Percentiles rank a stretch among this genome's conserved stretches.
Conservation (phyloP, 495 filamentous ascomycete genomes). For the Tuber umbilicatum region DNA sequence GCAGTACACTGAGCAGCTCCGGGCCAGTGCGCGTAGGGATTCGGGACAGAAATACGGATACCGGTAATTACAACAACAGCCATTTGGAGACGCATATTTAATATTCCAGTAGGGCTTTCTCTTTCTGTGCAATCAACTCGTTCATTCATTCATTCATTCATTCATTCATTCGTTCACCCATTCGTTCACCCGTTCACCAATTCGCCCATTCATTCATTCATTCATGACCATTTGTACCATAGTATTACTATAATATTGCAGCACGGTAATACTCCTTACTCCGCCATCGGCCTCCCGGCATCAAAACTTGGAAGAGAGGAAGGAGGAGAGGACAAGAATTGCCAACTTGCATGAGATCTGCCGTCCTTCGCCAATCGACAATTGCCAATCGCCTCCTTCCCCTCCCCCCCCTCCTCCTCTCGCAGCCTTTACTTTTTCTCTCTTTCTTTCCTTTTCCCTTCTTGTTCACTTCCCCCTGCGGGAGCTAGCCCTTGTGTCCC, state of each 20-base stretch:
- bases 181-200: too few relatives aligned
- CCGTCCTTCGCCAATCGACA: neutral
- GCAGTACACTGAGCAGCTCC: constrained; percentile 1
- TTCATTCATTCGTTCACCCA: too few relatives aligned
- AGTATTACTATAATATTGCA: too few relatives aligned
- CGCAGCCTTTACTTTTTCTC: neutral
- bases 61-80: too few relatives aligned
- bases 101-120: too few relatives aligned
- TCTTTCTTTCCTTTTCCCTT: neutral
- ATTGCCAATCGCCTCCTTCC: neutral
- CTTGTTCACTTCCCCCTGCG: neutral
- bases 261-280: neutral
- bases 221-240: too few relatives aligned
- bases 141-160: too few relatives aligned
- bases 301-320: neutral
- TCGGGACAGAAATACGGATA: neutral
- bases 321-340: neutral
- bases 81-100: too few relatives aligned
- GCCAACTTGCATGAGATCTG: neutral
- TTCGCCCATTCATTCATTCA: too few relatives aligned
- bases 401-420: neutral
- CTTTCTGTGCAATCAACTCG: too few relatives aligned
- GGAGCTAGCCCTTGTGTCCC: constrained; percentile 1
- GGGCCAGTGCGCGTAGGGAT: neutral
- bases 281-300: neutral